Percentiles rank a stretch among this genome's conserved stretches.
These are phyloP conservation scores for Wolfiporia cocos DNA, from an alignment of 1,284 basidiomycete genomes.

Conservation along the genomic window DNA sequence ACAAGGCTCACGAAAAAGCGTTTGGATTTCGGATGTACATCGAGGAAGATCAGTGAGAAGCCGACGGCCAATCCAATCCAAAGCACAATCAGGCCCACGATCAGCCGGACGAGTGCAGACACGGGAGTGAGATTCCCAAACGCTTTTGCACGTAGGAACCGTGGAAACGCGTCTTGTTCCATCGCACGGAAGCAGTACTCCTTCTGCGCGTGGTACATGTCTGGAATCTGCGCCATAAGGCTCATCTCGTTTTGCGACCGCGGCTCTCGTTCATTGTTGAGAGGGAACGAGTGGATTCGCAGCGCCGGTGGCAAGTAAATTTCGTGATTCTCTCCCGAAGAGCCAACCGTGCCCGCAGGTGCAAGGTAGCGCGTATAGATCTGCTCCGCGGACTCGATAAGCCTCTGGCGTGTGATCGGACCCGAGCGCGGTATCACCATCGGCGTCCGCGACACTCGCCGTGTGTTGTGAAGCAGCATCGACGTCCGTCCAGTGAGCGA, in stretches of 20 bases:
- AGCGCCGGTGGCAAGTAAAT: constrained; percentile 91
- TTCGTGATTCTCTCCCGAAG: constrained; percentile 77
- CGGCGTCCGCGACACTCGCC: constrained; percentile 72
- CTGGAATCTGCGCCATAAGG: constrained; percentile 86
- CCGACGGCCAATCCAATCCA: constrained; percentile 90
- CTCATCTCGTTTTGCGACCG: constrained; percentile 64
- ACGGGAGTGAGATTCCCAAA: constrained; percentile 96
- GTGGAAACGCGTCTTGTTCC: constrained; percentile 96
- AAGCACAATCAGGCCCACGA: constrained; percentile 79
- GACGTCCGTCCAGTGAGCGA: constrained; percentile 68
- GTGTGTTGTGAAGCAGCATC: constrained; percentile 59
- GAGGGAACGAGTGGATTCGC: constrained; percentile 75
- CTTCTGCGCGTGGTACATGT: constrained; percentile 97
- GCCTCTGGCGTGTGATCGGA: constrained; percentile 85
- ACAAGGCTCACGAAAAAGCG: constrained; percentile 85
- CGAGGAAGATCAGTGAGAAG: constrained; percentile 91
- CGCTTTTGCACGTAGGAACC: constrained; percentile 93
- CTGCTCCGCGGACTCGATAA: constrained; percentile 90
- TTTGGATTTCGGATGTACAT: constrained; percentile 83
- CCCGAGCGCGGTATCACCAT: constrained; percentile 86
- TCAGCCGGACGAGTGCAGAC: constrained; percentile 78
- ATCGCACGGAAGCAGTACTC: constrained; percentile 96
- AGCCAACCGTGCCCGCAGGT: constrained; percentile 57
- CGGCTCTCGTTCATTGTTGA: constrained; percentile 67
- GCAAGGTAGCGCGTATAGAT: constrained; percentile 93